phyloP scores from a whole-genome alignment of 1,284 basidiomycete genomes.

The Paramarasmius palmivorus region DNA sequence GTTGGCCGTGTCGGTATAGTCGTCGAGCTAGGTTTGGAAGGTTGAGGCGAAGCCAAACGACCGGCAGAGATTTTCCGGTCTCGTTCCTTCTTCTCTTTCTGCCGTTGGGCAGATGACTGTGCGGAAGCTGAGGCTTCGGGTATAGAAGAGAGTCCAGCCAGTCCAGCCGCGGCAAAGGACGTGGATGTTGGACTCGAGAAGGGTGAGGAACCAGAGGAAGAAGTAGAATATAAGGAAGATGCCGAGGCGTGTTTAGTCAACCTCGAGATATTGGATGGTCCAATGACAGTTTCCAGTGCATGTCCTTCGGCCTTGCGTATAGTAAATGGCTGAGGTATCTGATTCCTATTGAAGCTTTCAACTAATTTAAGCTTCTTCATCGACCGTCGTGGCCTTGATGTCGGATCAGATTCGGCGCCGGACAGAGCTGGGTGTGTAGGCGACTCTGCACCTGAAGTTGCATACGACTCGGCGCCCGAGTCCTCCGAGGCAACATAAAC shows the following conservation, averaged over 20 bases:
- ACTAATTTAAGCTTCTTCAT: slow-evolving; percentile 15
- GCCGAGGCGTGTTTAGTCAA: slow-evolving; percentile 3
- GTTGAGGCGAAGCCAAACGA: background rate
- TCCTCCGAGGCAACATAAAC: slow-evolving; percentile 30
- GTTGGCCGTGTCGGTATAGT: slow-evolving; percentile 15
- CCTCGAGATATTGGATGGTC: too few relatives aligned
- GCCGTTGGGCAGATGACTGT: too few relatives aligned
- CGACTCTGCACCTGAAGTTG: slow-evolving; percentile 39
- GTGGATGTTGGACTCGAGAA: slow-evolving; percentile 33
- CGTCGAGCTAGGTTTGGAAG: slow-evolving; percentile 2
- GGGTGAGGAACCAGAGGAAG: slow-evolving; percentile 34
- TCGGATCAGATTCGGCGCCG: slow-evolving; percentile 29
- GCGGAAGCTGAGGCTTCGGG: slow-evolving; percentile 33
- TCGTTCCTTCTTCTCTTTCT: slow-evolving; percentile 1
- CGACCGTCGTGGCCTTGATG: slow-evolving; percentile 7
- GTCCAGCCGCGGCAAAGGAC: slow-evolving; percentile 26
- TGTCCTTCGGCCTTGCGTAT: slow-evolving; percentile 6
- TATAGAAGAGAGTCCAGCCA: slow-evolving; percentile 45
- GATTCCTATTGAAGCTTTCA: slow-evolving; percentile 10
- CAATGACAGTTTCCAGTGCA: background rate
- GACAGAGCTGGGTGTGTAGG: slow-evolving; percentile 33
- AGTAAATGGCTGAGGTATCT: background rate
- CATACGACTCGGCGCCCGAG: slow-evolving; percentile 41
- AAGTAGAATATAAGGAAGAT: slow-evolving; percentile 16
- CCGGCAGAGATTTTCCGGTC: background rate